Evolutionary conservation across 2,329 filamentous ascomycete genomes (phyloP).

Genomic region (Ophiostoma ulmi): DNA sequence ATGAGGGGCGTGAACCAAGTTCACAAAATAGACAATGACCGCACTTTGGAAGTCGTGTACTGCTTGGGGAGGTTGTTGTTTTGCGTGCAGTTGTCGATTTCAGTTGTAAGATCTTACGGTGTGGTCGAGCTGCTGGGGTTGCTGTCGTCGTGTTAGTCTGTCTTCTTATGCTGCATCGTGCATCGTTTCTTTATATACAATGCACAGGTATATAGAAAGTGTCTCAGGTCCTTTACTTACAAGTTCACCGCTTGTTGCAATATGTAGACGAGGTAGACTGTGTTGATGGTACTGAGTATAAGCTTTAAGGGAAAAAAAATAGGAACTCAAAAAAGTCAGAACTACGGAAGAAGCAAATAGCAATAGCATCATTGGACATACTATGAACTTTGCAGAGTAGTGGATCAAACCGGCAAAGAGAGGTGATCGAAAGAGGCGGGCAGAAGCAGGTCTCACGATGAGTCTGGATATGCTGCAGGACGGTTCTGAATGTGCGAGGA

Average conservation of each 20-base stretch:
- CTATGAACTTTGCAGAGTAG: background rate
- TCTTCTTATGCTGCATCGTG: background rate
- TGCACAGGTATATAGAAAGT: background rate
- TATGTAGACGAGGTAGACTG: background rate
- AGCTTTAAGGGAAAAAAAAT: background rate
- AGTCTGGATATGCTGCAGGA: constrained; percentile 12
- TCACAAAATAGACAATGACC: background rate
- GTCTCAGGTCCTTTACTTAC: background rate
- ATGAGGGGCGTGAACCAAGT: background rate
- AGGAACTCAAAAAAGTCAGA: background rate
- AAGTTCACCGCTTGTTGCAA: constrained; percentile 18
- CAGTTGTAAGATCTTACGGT: background rate
- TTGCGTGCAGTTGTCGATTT: background rate
- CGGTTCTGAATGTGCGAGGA: constrained; percentile 14
- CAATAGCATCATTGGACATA: background rate
- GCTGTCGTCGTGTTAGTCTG: constrained; percentile 1
- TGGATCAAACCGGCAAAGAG: background rate
- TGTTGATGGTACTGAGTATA: background rate
- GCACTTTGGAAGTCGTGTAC: background rate
- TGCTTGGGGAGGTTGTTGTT: background rate
- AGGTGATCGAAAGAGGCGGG: background rate
- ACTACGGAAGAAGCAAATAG: background rate
- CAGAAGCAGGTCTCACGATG: constrained; percentile 14
- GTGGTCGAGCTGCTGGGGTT: background rate
- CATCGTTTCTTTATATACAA: background rate